Percentiles rank a stretch among this genome's conserved stretches.
Evolutionary conservation across 2,329 filamentous ascomycete genomes (phyloP).

Genomic region (Atkinsonella hypoxylon): DNA sequence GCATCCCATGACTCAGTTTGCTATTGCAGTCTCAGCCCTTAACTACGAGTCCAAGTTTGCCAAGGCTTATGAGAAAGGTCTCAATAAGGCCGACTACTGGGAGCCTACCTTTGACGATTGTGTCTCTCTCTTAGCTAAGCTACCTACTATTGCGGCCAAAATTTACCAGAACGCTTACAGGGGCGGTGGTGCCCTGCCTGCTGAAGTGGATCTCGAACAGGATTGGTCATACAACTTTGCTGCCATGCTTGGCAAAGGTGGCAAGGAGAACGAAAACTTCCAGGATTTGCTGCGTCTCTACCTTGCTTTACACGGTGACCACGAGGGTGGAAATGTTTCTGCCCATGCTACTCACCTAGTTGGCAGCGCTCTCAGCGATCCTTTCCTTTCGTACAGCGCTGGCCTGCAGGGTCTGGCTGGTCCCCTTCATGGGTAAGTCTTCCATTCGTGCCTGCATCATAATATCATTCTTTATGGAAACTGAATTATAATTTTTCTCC

Average conservation of each 20-base stretch:
- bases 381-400: slow-evolving; percentile 91
- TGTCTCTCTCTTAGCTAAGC: slow-evolving; percentile 88
- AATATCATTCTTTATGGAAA: too few species aligned
- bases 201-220: slow-evolving; percentile 67
- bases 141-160: slow-evolving; percentile 91
- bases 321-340: slow-evolving; percentile 96
- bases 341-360: slow-evolving; percentile 93
- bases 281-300: slow-evolving; percentile 91
- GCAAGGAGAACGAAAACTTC: slow-evolving; percentile 82
- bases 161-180: slow-evolving; percentile 90
- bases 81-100: slow-evolving; percentile 97
- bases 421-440: slow-evolving; percentile 48
- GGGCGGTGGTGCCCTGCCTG: slow-evolving; percentile 60
- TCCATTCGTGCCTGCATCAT: background rate
- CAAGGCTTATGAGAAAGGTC: slow-evolving; percentile 78
- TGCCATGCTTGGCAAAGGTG: slow-evolving; percentile 83
- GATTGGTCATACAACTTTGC: slow-evolving; percentile 99
- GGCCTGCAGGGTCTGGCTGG: slow-evolving; percentile 91
- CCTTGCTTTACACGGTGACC: slow-evolving; percentile 91
- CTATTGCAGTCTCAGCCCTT: slow-evolving; percentile 87
- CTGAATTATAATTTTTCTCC: background rate
- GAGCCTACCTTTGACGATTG: slow-evolving; percentile 94
- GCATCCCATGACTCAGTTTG: slow-evolving; percentile 97
- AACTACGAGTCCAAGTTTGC: slow-evolving; percentile 93
- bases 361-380: slow-evolving; percentile 85